Conservation (phyloP, 2,329 filamentous ascomycete species). For the Aspergillus fijiensis region DNA sequence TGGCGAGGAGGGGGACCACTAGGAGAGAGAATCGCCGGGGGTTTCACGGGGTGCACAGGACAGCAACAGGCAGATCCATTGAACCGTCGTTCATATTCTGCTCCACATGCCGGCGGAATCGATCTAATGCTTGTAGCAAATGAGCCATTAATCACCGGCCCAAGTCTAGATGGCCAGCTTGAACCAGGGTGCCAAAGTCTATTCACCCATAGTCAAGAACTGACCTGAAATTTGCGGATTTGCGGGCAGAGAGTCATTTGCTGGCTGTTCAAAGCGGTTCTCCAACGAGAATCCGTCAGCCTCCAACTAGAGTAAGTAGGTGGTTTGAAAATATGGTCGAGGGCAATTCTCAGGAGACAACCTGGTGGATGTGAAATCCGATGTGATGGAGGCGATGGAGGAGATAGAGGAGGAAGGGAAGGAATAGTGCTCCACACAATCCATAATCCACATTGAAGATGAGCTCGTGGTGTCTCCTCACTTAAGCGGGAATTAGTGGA, state of each 20-base stretch:
- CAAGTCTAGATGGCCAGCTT: neutral
- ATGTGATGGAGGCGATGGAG: neutral
- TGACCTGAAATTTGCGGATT: constrained; percentile 1
- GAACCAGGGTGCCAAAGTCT: constrained; percentile 2
- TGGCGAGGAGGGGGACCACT: constrained; percentile 18
- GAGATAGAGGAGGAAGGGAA: neutral
- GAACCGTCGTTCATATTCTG: constrained; percentile 21
- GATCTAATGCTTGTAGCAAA: constrained; percentile 2
- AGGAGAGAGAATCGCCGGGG: constrained; percentile 19
- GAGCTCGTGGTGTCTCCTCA: neutral
- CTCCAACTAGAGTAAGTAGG: too few relatives aligned
- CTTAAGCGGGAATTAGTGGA: neutral
- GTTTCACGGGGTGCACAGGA: constrained; percentile 4
- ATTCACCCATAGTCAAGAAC: neutral
- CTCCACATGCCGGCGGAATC: constrained; percentile 10
- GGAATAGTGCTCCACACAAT: neutral
- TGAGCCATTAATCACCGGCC: constrained; percentile 1
- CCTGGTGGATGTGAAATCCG: neutral
- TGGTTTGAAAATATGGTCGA: neutral
- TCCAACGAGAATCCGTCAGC: too few relatives aligned
- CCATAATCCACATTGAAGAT: neutral
- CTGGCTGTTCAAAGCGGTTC: too few relatives aligned
- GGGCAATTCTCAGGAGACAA: neutral
- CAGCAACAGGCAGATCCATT: constrained; percentile 23
- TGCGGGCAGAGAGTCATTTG: neutral